These are phyloP conservation scores for Podila horticola DNA, from an alignment of 192 early-diverging fungal species.

Conservation along the genomic window DNA sequence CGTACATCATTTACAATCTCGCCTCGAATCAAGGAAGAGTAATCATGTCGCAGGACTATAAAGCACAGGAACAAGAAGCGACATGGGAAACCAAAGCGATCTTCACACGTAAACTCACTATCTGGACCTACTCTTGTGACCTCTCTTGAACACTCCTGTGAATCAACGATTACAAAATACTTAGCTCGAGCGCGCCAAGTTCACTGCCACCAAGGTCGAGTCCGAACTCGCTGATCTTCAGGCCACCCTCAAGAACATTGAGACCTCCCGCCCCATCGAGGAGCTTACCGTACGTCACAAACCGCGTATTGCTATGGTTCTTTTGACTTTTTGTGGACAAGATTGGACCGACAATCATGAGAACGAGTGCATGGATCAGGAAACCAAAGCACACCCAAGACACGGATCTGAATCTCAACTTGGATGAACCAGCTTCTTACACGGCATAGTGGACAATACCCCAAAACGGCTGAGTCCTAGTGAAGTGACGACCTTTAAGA, in stretches of 20 bases:
- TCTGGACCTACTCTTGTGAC: background rate
- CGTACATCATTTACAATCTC: too few relatives aligned
- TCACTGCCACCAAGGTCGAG: slow-evolving; percentile 86
- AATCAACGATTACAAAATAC: background rate
- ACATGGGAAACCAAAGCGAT: too few relatives aligned
- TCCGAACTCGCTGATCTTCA: slow-evolving; percentile 88
- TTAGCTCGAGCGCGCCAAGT: slow-evolving; percentile 84
- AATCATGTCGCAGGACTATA: too few relatives aligned
- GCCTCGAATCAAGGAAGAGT: too few relatives aligned
- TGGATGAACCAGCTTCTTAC: too few relatives aligned
- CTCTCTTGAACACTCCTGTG: background rate
- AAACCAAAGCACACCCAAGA: background rate
- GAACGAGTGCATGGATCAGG: background rate
- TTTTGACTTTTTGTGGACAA: slow-evolving; percentile 9
- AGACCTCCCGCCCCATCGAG: slow-evolving; percentile 92
- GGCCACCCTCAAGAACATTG: slow-evolving; percentile 92
- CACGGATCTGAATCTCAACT: too few relatives aligned
- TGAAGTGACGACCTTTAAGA: too few relatives aligned
- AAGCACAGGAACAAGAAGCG: too few relatives aligned
- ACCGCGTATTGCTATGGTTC: background rate
- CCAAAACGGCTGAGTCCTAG: too few relatives aligned
- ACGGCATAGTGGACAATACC: too few relatives aligned
- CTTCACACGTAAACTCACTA: too few relatives aligned
- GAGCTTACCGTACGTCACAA: slow-evolving; percentile 82
- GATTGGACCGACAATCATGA: background rate